A percentile compares a stretch with the other conserved stretches of the same genome.
Conservation (phyloP, 2,329 filamentous ascomycete genomes). For the Proliferodiscus dingleyae region DNA sequence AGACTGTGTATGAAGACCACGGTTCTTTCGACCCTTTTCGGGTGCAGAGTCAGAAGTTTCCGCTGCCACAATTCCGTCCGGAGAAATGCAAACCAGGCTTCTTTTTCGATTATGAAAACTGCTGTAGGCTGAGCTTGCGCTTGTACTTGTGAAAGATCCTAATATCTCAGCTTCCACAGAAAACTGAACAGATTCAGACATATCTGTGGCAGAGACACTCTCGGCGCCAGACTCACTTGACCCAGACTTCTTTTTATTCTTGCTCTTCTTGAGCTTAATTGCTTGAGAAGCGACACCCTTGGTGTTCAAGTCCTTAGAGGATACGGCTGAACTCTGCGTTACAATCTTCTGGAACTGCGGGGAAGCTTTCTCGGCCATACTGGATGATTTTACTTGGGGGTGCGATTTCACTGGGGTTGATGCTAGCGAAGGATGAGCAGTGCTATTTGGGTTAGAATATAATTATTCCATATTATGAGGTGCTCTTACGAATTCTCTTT, state of each 20-base stretch:
- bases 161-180: not conserved
- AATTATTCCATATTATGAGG: not conserved
- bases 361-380: no score
- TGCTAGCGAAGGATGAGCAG: conserved; percentile 1
- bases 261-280: not conserved
- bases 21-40: conserved; percentile 1
- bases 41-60: not conserved
- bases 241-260: not conserved
- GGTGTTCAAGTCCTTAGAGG: no score
- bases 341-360: no score
- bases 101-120: conserved; percentile 10
- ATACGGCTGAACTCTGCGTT: no score
- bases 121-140: conserved; percentile 11
- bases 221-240: not conserved
- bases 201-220: not conserved
- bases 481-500: conserved; percentile 2
- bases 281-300: no score
- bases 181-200: not conserved
- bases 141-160: not conserved
- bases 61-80: not conserved
- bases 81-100: conserved; percentile 3
- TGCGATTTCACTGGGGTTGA: conserved; percentile 1
- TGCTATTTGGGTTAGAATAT: not conserved
- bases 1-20: not conserved
- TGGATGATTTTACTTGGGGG: not conserved